Evolutionary conservation across 352 stramenopile species (phyloP), one percentile per base, ranked within the genome.

Genomic region (Blastocystis sp.): DNA sequence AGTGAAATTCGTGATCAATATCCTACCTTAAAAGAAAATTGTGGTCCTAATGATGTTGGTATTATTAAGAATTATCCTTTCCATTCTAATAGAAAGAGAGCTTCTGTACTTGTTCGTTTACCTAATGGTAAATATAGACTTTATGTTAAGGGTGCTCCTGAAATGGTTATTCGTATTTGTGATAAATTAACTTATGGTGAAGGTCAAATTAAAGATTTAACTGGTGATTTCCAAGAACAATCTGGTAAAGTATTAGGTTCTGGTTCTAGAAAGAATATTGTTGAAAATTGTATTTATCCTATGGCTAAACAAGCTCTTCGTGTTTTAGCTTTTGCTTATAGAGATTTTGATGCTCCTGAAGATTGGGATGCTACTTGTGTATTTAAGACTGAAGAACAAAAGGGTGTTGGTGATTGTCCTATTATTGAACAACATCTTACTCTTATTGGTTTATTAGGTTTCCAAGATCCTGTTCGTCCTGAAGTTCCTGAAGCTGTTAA

Each of bases 401-500:
- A 62, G 44, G 31, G 58, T 13, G 65, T 48, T 67, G 62, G 23
- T 65, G 39, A 37, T 52, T 65, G 49, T 52, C 65, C 21, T 28
- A 66, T 1, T 42, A 45, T 80, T 28, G 77, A 85, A 55, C 69
- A 56, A 28, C 71, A 80, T 19, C 72, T 91, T 52, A 80, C 69
- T 16, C 72, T 89, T 31, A 58, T 81, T 34, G 83, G 79, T 31
- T 81, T 97, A 54, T 86, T 94, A 35, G 88, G 85, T 55, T 94
- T 96, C 58, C 78, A 91, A 65, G 89, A 97, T 67, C 89, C 89
- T 2, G 74, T 94, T 35, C 81, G 86, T 11, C 72, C 73, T 0
- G 85, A 94, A 66, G 88, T 96, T 21, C 79, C 80, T 18, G 78
- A 90, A 37, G 78, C 87, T 9, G 89, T 98, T 21, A 71, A 73